Evolutionary conservation across 2,329 filamentous ascomycete genomes (phyloP), one percentile per base, ranked within the genome.

Genomic region (Sclerotinia borealis): DNA sequence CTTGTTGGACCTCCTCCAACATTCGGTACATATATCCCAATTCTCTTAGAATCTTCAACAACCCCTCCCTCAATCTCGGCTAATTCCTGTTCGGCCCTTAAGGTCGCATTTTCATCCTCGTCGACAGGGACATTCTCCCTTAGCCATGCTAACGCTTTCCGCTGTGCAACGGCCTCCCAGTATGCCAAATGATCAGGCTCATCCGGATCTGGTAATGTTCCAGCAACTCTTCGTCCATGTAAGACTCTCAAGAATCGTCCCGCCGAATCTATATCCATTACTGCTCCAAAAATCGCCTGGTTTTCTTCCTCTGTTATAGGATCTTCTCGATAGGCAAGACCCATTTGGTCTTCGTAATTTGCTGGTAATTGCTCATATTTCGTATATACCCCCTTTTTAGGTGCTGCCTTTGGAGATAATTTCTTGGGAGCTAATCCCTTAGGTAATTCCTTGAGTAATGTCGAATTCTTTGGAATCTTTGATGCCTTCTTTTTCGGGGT

Each of bases 41-140:
- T 51, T 54, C 71, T 71, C n/a, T 72, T 67, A 7, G 72, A 69
- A 37, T 72, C 68, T 17, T 63, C 63, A 54, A 67, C 64, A 54
- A 67, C 76, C 70, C 68, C 72, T 70, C 65, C 63, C 62, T 86
- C 83, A 67, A 87, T 73, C 63, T 77, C 77, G 25, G 77, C 78
- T 58, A 88, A 78, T 75, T 88, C 85, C 63, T 87, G 82, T 74
- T 88, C 85, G 17, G 85, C 85, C 55, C 85, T 78, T 59, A 86
- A 75, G 1, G 84, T 84, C 2, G 85, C 85, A 68, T 85, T 87
- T 68, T 81, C 74, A 34, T 85, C 75, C 73, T 89, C 86, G 64
- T 88, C 80, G 3, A 88, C 82, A 0, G 81, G 79, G 1, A 83
- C 77, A 50, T 78, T 77, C 25, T 77, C 74, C 58, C 86, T 81